Conservation (phyloP, 1,284 basidiomycete species). For the Rhodotorula sp. region DNA sequence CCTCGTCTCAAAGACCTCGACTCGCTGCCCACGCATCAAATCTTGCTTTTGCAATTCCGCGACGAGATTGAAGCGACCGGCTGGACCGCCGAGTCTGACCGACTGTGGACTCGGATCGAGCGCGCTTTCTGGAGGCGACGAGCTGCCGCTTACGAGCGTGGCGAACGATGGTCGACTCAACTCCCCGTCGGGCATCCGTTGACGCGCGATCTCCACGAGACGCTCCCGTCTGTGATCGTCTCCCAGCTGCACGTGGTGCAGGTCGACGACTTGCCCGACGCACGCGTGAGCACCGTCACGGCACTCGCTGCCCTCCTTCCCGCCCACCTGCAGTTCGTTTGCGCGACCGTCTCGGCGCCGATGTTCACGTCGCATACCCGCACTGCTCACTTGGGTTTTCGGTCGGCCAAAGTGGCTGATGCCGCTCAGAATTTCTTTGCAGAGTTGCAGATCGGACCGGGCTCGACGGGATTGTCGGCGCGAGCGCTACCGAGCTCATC, state of each 20-base stretch:
- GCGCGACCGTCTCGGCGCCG: not conserved
- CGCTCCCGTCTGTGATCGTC: not conserved
- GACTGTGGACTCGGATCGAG: not conserved
- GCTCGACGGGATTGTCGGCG: not conserved
- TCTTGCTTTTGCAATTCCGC: slow-evolving; percentile 10
- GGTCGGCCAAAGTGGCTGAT: not conserved
- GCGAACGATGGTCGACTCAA: not conserved
- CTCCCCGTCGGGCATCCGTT: not conserved
- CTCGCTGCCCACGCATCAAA: not conserved
- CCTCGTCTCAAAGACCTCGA: not conserved
- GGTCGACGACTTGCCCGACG: not conserved
- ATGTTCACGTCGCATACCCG: not conserved
- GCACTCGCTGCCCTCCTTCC: not conserved
- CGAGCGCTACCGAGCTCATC: not conserved
- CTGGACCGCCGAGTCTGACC: too few relatives aligned
- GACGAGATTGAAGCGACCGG: not conserved
- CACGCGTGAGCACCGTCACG: not conserved
- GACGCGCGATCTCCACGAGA: not conserved
- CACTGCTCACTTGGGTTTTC: not conserved
- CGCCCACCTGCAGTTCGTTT: not conserved
- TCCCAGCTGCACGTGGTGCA: not conserved
- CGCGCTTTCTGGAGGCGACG: slow-evolving; percentile 8
- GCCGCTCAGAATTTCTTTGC: not conserved
- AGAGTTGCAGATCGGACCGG: not conserved
- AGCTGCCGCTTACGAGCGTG: not conserved